Percentiles rank a stretch among this genome's conserved stretches.
These are phyloP conservation scores for Globisporangium canariense DNA, from an alignment of 352 stramenopile species.

Conservation along the genomic window DNA sequence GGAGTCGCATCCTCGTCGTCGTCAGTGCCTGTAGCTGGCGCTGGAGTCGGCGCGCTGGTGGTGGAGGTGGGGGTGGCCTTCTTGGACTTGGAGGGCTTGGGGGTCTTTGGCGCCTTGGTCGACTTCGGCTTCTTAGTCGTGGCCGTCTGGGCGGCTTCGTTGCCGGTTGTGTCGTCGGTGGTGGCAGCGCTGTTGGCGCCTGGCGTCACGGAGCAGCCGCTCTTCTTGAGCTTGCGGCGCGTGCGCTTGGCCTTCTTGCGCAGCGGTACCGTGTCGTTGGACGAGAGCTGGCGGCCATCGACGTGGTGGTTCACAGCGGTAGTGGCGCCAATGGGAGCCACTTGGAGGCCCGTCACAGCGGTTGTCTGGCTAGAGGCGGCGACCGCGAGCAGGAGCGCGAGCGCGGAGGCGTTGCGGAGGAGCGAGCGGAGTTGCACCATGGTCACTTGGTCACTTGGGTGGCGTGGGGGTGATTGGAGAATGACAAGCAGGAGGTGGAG, in stretches of 20 bases:
- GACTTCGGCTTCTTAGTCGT: conserved; percentile 2
- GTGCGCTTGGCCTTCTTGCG: neutral
- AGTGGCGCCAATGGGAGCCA: neutral
- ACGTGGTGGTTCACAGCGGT: neutral
- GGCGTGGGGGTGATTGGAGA: neutral
- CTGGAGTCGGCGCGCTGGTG: conserved; percentile 1
- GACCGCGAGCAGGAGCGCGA: conserved; percentile 14
- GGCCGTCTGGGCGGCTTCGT: neutral
- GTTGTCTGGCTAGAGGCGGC: conserved; percentile 4
- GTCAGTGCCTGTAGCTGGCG: neutral
- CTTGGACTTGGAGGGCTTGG: conserved; percentile 5
- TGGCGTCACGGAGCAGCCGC: conserved; percentile 7
- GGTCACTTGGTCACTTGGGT: neutral
- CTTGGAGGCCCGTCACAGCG: neutral
- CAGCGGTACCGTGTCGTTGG: neutral
- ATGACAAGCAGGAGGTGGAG: neutral
- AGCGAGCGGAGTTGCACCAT: conserved; percentile 15
- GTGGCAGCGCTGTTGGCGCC: neutral
- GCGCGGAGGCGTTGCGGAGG: conserved; percentile 14
- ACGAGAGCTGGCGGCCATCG: conserved; percentile 6
- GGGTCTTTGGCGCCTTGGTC: conserved; percentile 3
- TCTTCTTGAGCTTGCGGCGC: conserved; percentile 12
- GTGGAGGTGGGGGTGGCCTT: neutral
- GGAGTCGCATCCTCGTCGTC: neutral
- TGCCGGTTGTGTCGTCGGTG: neutral